Percentiles rank a stretch among this genome's conserved stretches.
These are phyloP conservation scores for Penicillium odoratum DNA, from an alignment of 495 filamentous ascomycete species.

Conservation along the genomic window DNA sequence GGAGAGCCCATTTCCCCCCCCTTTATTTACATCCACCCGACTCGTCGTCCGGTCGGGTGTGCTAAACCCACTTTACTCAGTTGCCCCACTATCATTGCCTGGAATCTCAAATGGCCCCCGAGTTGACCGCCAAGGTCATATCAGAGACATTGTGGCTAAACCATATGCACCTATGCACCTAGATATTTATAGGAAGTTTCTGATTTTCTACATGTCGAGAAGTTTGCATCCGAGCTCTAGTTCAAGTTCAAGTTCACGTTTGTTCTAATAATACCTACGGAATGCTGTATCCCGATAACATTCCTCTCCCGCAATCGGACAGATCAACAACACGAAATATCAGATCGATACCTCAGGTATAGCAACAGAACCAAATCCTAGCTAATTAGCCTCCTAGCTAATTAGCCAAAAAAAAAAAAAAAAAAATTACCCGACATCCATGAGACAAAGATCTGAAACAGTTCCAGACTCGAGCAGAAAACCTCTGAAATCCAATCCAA, in stretches of 20 bases:
- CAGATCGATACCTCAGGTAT: too few species aligned
- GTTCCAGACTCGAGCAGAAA: not conserved
- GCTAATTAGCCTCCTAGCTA: too few species aligned
- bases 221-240: too few species aligned
- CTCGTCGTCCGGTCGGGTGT: conserved; percentile 2
- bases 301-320: not conserved
- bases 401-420: too few species aligned
- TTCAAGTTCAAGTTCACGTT: not conserved
- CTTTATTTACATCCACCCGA: conserved; percentile 12
- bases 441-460: not conserved
- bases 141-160: conserved; percentile 1
- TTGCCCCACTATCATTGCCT: conserved; percentile 4
- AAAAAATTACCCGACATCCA: too few species aligned
- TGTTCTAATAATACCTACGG: conserved; percentile 6
- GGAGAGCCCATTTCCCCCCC: conserved; percentile 7
- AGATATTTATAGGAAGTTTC: not conserved
- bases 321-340: too few species aligned
- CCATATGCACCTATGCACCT: not conserved
- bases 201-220: not conserved
- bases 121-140: not conserved
- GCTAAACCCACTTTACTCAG: not conserved
- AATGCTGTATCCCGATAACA: not conserved
- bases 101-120: conserved; percentile 3
- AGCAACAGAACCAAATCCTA: too few species aligned
- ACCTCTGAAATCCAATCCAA: not conserved